Conservation (phyloP, 2,329 filamentous ascomycete species). For the Aspergillus nomiae region DNA sequence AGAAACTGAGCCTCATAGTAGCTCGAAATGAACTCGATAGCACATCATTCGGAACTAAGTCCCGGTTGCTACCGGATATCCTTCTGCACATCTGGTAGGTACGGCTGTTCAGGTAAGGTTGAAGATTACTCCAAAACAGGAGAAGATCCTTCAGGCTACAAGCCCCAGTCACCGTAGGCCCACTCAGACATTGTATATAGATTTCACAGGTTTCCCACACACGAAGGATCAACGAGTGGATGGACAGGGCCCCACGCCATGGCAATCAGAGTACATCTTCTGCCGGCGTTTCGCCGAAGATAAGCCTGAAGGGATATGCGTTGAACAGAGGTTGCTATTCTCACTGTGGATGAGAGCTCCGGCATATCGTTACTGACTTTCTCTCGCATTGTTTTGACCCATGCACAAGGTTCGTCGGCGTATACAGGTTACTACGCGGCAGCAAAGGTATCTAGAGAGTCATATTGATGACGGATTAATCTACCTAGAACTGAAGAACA, state of each 20-base stretch:
- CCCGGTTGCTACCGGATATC: background rate
- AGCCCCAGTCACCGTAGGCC: background rate
- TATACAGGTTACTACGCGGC: accelerated
- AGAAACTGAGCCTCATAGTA: no score
- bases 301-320: background rate
- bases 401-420: accelerated
- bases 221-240: background rate
- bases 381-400: background rate
- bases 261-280: background rate
- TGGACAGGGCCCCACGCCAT: background rate
- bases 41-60: no score
- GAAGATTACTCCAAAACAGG: background rate
- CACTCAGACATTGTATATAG: background rate
- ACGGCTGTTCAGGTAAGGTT: background rate
- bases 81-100: background rate
- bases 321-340: background rate
- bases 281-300: background rate
- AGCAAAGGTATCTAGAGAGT: background rate
- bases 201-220: background rate
- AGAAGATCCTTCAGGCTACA: background rate
- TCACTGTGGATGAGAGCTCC: background rate
- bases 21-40: no score
- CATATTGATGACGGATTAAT: background rate
- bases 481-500: background rate
- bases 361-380: background rate